phyloP scores from a whole-genome alignment of 2,329 filamentous ascomycete species.

The Rachicladosporium sp. region DNA sequence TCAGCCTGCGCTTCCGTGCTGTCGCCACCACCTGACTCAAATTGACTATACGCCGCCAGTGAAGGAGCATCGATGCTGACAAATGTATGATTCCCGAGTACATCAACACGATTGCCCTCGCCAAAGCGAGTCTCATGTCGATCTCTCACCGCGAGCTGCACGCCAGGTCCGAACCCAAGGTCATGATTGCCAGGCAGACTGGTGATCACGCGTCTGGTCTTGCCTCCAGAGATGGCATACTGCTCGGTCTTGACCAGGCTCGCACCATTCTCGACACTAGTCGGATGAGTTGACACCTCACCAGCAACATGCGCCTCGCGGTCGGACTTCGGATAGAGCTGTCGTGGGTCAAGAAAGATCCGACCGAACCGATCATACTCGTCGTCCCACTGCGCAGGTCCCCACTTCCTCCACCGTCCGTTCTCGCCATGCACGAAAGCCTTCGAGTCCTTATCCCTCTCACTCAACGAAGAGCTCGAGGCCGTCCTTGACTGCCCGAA shows the following conservation, averaged over 20 bases:
- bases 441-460: constrained; percentile 10
- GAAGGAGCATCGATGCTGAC: constrained; percentile 85
- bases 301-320: constrained; percentile 12
- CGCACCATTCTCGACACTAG: constrained; percentile 16
- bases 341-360: constrained; percentile 54
- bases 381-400: constrained; percentile 68
- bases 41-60: constrained; percentile 59
- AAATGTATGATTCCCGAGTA: constrained; percentile 90
- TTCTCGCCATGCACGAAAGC: constrained; percentile 19
- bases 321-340: constrained; percentile 18
- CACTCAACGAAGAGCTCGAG: no score
- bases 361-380: constrained; percentile 76
- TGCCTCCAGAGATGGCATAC: constrained; percentile 44
- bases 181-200: constrained; percentile 93
- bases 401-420: constrained; percentile 53
- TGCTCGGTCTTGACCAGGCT: constrained; percentile 51
- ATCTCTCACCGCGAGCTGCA: constrained; percentile 68
- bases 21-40: constrained; percentile 41
- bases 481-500: no score
- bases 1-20: constrained; percentile 26
- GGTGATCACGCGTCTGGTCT: constrained; percentile 66
- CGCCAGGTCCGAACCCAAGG: constrained; percentile 74
- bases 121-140: constrained; percentile 85
- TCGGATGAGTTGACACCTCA: constrained; percentile 10
- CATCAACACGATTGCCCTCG: constrained; percentile 77